Evolutionary conservation across 495 filamentous ascomycete species (phyloP).

Genomic region (Collariella sp.): DNA sequence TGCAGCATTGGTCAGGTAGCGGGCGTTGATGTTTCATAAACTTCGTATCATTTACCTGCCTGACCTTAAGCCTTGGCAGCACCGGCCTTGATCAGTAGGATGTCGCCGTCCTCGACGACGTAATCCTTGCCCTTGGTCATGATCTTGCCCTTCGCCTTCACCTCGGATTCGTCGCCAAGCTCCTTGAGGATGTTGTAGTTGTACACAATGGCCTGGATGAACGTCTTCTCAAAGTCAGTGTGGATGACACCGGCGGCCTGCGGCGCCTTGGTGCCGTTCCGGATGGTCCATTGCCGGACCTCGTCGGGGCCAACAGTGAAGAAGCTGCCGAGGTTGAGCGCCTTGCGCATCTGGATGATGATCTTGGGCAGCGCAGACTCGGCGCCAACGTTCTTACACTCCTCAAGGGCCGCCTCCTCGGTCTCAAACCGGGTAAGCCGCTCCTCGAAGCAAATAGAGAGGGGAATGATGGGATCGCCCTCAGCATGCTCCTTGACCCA

Average conservation of each 20-base stretch:
- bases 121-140: constrained; percentile 99
- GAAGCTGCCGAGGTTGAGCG: constrained; percentile 84
- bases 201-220: constrained; percentile 92
- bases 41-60: constrained; percentile 12
- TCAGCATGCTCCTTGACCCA: constrained; percentile 88
- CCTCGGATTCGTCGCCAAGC: constrained; percentile 74
- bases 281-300: constrained; percentile 97
- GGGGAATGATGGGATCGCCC: constrained; percentile 83
- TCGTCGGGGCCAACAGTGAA: constrained; percentile 97
- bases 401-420: constrained; percentile 70
- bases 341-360: constrained; percentile 86
- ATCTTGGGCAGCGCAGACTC: constrained; percentile 90
- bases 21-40: constrained; percentile 6
- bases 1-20: neutral
- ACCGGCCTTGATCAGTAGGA: constrained; percentile 87
- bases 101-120: constrained; percentile 68
- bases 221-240: constrained; percentile 98
- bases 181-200: constrained; percentile 76
- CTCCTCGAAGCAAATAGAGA: constrained; percentile 89
- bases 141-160: constrained; percentile 90
- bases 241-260: constrained; percentile 98
- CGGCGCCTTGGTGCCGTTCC: constrained; percentile 92
- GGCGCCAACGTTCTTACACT: constrained; percentile 80
- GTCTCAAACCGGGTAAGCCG: constrained; percentile 70
- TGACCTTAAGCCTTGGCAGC: constrained; percentile 66